A percentile compares a stretch with the other conserved stretches of the same genome.
These are phyloP conservation scores for Phytophthora tentaculata DNA, from an alignment of 352 stramenopile species.

Conservation along the genomic window DNA sequence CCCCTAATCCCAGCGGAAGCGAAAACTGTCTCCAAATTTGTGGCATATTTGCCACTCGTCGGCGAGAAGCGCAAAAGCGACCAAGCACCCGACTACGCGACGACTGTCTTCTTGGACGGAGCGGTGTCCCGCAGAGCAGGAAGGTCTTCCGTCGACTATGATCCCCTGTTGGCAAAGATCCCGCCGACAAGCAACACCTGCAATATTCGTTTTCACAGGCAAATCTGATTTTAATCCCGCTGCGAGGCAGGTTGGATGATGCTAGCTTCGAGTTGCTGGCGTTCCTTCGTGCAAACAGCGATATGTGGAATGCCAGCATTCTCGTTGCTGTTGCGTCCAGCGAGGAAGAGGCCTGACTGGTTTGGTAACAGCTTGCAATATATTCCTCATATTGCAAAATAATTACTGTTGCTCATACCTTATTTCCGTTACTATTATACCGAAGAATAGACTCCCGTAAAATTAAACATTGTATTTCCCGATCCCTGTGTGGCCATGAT, in stretches of 20 bases:
- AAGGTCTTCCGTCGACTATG: conserved; percentile 5
- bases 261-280: conserved; percentile 12
- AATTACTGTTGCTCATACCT: background rate
- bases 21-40: background rate
- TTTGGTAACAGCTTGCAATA: background rate
- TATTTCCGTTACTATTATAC: background rate
- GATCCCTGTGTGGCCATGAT: too few relatives aligned
- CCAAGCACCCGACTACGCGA: conserved; percentile 5
- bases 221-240: conserved; percentile 1
- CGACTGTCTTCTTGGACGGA: conserved; percentile 1
- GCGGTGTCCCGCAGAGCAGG: background rate
- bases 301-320: background rate
- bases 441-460: background rate
- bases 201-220: conserved; percentile 8
- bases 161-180: conserved; percentile 4
- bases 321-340: background rate
- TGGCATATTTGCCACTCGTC: background rate
- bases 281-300: conserved; percentile 9
- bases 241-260: conserved; percentile 1
- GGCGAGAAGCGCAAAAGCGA: conserved; percentile 7
- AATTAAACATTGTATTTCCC: background rate
- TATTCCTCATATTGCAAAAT: background rate
- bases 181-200: conserved; percentile 14
- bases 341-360: background rate
- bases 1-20: background rate